A percentile compares a stretch with the other conserved stretches of the same genome.
phyloP scores from a whole-genome alignment of 768 basidiomycete species.

The Imleria badia region DNA sequence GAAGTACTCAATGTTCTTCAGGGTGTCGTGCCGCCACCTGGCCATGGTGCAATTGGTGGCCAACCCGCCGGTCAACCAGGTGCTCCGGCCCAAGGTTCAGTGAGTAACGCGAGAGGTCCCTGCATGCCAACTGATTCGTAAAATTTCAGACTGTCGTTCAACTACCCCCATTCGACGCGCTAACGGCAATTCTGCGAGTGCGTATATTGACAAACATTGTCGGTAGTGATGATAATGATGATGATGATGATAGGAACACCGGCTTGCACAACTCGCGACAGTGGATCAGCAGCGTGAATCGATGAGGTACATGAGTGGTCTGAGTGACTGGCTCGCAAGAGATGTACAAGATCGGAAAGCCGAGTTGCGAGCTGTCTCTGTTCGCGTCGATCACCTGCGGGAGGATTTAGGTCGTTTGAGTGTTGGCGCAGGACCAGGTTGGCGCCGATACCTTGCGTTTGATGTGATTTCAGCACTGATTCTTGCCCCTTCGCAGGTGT shows the following conservation, averaged over 20 bases:
- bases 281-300: conserved; percentile 78
- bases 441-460: conserved; percentile 5
- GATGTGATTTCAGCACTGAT: background rate
- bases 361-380: conserved; percentile 65
- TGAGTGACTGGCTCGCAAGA: conserved; percentile 78
- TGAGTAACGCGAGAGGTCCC: conserved; percentile 32
- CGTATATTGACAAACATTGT: conserved; percentile 17
- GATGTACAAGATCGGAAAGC: conserved; percentile 79
- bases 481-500: conserved; percentile 12
- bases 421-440: conserved; percentile 41
- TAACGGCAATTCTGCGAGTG: conserved; percentile 69
- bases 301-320: conserved; percentile 72
- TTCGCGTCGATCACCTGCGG: conserved; percentile 52
- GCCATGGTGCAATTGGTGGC: conserved; percentile 20
- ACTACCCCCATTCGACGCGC: conserved; percentile 64
- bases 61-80: conserved; percentile 7
- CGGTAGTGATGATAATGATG: conserved; percentile 3
- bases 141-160: conserved; percentile 54
- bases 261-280: conserved; percentile 67
- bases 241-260: conserved; percentile 59
- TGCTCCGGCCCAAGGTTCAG: conserved; percentile 33
- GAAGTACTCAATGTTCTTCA: conserved; percentile 5
- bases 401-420: conserved; percentile 46
- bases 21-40: too few species aligned
- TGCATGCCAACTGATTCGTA: conserved; percentile 1